Conservation (phyloP, 495 filamentous ascomycete genomes). For the Aspergillus olivimuriae region DNA sequence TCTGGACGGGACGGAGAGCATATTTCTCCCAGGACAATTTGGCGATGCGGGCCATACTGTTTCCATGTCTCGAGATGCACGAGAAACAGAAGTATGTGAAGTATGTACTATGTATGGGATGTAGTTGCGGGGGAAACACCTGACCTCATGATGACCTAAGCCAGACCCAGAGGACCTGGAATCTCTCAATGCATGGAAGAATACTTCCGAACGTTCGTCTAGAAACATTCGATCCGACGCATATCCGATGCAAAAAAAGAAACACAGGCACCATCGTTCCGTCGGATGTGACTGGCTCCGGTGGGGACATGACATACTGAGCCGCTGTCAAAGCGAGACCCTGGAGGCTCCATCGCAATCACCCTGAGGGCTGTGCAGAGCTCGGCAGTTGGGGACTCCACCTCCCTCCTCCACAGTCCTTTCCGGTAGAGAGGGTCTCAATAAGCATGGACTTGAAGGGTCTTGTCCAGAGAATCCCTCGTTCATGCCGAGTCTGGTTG, state of each 20-base stretch:
- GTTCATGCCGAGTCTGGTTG: too few species aligned
- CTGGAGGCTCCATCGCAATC: too few species aligned
- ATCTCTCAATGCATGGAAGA: too few species aligned
- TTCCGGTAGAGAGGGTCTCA: too few species aligned
- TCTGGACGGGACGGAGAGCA: conserved; percentile 24
- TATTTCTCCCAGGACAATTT: conserved; percentile 32
- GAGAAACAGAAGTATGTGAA: neutral
- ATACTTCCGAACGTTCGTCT: too few species aligned
- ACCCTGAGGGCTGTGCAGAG: neutral
- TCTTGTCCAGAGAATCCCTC: too few species aligned
- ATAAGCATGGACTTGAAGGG: too few species aligned
- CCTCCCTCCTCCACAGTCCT: neutral
- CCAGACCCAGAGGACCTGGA: too few species aligned
- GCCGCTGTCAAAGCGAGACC: too few species aligned
- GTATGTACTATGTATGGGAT: neutral
- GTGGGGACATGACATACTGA: too few species aligned
- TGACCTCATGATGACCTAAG: conserved; percentile 10
- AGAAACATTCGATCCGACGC: neutral
- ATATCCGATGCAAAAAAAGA: neutral
- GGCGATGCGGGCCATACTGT: conserved; percentile 23
- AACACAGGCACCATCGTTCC: neutral
- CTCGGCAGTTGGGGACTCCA: neutral
- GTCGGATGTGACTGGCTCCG: conserved; percentile 1
- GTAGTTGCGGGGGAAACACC: neutral
- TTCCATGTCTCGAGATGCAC: neutral